Evolutionary conservation across 768 basidiomycete genomes (phyloP), one percentile per base, ranked within the genome.

Genomic region (Mycena galericulata): DNA sequence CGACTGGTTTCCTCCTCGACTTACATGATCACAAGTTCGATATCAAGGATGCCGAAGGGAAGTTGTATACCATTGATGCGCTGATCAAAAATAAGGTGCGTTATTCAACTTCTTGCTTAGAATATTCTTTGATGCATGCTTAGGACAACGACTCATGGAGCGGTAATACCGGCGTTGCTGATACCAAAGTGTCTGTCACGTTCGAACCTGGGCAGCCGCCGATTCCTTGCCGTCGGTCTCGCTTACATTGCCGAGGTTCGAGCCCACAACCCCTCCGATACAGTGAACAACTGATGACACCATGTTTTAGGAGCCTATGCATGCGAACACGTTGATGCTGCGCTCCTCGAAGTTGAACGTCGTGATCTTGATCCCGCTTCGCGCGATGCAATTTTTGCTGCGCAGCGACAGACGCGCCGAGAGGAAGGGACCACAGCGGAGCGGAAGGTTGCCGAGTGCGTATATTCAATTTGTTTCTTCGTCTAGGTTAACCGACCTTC

Each of bases 81-180:
- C 55, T 76, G 10, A 67, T 76, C 7, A 74, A 76, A 62, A 74
- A 74, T 36, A 66, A 68, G 47, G 75, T 74, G 30, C 17, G 59
- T 36, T 5, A 17, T 10, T 3, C 27, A 1, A 38, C n/a, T 43
- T 27, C 9, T 20, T 27, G 9, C 7, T 4, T 1, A 2, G 26
- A 10, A 3, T n/a, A 3, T 30, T n/a, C 2, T 17, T 20, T 14
- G 14, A 54, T 32, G 1, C 36, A 4, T 11, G 4, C 1, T 11
- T 27, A 68, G 66, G 66, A 68, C 22, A 68, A 68, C n/a, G 66
- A 69, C 29, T 64, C 54, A 5, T 69, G 60, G 60, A 20, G n/a
- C 1, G 53, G 67, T 2, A 41, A 30, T 18, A 56, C 67, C 4
- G 67, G 67, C 2, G 27, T 43, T 20, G 62, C 54, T 4, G 62